Base-by-base conservation (phyloP, 306 rosid species). In the Pterocarpus santalinus region DNA sequence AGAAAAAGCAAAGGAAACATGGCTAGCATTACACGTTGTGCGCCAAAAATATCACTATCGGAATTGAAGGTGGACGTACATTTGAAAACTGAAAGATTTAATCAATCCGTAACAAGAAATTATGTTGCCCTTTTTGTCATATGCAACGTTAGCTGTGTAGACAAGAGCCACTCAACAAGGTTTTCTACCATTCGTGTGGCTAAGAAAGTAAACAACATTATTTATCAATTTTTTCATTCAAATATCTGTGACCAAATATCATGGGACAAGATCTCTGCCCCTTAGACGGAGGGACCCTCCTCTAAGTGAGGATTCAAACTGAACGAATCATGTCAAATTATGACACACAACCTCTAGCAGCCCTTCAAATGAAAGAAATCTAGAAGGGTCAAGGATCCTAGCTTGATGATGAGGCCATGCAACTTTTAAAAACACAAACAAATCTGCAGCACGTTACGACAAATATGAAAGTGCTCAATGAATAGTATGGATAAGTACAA, bases 301-400 rank as follows among this genome's bases (percentile, higher is more conserved):
- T 55, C 38, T 14, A 46, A 36, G 56, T 67, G 63, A 39, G 69
- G 60, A 55, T 67, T 65, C 52, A 34, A 34, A 34, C 77, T 28
- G 58, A 80, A 57, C 32, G 13, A 80, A 81, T 62, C 65, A 35
- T 61, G 58, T 69, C 81, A 77, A 69, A 56, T 17, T 47, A 36
- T 80, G 16, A 57, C 55, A 65, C 58, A 39, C 41, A 62, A 73
- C 2, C 5, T 5, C 81, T 35, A 35, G 11, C 17, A 53, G 22
- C 12, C n/a, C 28, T n/a, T 56, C 22, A 78, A 73, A 44, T 66
- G 88, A 76, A 77, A 76, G 80, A 61, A 69, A 60, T 82, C 87
- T 74, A 62, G 89, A 85, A 75, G 76, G 77, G 65, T 69, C 72
- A 80, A 69, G 84, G 80, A 57, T 77, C 72, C 80, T 63, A 38